Evolutionary conservation across 257 asterid genomes (phyloP).

Genomic region (Coffea canephora): DNA sequence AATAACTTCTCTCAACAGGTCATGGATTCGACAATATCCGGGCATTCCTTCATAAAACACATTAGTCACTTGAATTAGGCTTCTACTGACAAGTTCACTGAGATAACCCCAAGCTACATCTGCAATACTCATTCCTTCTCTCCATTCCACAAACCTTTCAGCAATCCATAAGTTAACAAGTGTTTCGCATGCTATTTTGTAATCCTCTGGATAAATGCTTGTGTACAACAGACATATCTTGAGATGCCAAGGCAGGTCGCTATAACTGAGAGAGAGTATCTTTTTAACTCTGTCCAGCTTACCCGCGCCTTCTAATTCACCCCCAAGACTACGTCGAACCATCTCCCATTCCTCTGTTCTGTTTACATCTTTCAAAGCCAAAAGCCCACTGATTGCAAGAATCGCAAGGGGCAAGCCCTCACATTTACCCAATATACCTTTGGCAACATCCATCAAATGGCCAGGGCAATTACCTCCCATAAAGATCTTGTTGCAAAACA

Average conservation of each 20-base stretch:
- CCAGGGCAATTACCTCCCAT: background rate
- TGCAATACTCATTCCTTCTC: background rate
- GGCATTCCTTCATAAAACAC: background rate
- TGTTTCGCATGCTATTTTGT: background rate
- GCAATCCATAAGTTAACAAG: background rate
- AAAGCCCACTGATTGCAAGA: slow-evolving; percentile 20
- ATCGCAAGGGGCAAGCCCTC: slow-evolving; percentile 22
- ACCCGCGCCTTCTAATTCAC: slow-evolving; percentile 10
- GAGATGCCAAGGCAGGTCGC: slow-evolving; percentile 21
- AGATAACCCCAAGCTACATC: background rate
- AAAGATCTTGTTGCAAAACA: background rate
- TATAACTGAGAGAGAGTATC: slow-evolving; percentile 20
- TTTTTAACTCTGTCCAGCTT: slow-evolving; percentile 14
- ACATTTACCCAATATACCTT: background rate
- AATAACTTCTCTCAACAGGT: slow-evolving; percentile 11
- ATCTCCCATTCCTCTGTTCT: slow-evolving; percentile 20
- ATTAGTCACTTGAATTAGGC: background rate
- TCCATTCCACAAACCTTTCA: background rate
- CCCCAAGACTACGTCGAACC: slow-evolving; percentile 1
- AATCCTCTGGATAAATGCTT: slow-evolving; percentile 4
- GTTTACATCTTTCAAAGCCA: slow-evolving; percentile 14
- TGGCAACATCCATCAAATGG: background rate
- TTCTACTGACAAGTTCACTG: background rate
- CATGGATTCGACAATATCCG: background rate
- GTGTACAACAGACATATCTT: slow-evolving; percentile 17